These are phyloP conservation scores for Arachnomyces sp. DNA, from an alignment of 2,329 filamentous ascomycete species.

Conservation along the genomic window DNA sequence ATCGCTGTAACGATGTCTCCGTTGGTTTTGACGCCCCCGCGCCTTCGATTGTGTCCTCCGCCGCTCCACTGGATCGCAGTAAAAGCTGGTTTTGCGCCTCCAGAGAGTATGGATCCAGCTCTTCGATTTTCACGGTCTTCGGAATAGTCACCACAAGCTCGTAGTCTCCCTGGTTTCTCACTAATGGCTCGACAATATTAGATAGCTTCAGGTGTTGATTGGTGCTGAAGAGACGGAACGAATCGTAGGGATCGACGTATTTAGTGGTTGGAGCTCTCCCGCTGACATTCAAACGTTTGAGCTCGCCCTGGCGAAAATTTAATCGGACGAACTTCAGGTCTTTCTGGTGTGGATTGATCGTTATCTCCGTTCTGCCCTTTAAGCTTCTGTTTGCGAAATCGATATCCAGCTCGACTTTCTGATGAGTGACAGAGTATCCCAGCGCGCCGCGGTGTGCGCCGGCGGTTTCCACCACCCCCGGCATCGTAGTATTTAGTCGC, in stretches of 20 bases:
- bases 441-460: conserved; percentile 13
- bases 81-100: conserved; percentile 40
- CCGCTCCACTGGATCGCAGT: conserved; percentile 31
- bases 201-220: conserved; percentile 72
- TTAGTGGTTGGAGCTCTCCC: conserved; percentile 32
- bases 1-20: conserved; percentile 40
- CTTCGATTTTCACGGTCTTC: conserved; percentile 53
- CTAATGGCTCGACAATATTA: conserved; percentile 55
- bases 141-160: conserved; percentile 55
- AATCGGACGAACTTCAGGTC: conserved; percentile 50
- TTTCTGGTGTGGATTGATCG: conserved; percentile 58
- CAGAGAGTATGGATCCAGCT: conserved; percentile 48
- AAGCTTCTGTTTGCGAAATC: conserved; percentile 71
- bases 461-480: conserved; percentile 31
- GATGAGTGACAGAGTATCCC: conserved; percentile 61
- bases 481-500: conserved; percentile 32
- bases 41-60: conserved; percentile 32
- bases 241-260: conserved; percentile 38
- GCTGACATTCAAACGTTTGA: conserved; percentile 45
- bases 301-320: conserved; percentile 56
- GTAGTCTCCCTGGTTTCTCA: conserved; percentile 46
- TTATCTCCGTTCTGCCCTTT: conserved; percentile 73
- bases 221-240: conserved; percentile 48
- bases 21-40: conserved; percentile 25
- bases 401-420: conserved; percentile 83